These are phyloP conservation scores for Eutypella sp. DNA, from an alignment of 2,329 filamentous ascomycete species.

Conservation along the genomic window DNA sequence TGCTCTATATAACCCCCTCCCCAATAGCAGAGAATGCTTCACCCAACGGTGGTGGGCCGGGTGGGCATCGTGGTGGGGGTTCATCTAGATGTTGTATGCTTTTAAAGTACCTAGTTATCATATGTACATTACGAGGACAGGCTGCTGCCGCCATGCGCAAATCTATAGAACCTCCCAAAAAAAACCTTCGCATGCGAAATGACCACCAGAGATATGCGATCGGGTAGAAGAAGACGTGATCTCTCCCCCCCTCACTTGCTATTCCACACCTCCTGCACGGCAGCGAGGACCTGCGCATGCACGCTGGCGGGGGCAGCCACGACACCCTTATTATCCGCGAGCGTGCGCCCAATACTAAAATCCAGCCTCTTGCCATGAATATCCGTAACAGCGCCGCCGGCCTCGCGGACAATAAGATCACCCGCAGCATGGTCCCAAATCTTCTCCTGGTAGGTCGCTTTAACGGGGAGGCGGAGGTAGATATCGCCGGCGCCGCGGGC, in stretches of 20 bases:
- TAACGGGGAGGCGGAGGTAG: slow-evolving; percentile 83
- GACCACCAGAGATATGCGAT: slow-evolving; percentile 16
- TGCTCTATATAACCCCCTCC: no score
- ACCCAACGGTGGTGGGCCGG: no score
- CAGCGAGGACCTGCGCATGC: slow-evolving; percentile 71
- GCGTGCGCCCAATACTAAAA: slow-evolving; percentile 79
- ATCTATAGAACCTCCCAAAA: no score
- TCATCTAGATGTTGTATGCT: no score
- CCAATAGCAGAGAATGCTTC: no score
- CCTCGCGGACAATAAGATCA: slow-evolving; percentile 89
- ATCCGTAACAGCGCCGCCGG: slow-evolving; percentile 88
- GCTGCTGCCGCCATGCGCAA: no score
- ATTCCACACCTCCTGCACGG: slow-evolving; percentile 72
- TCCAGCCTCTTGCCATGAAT: slow-evolving; percentile 78
- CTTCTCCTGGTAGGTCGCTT: slow-evolving; percentile 91
- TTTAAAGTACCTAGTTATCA: no score
- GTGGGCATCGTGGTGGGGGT: no score
- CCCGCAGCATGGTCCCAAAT: slow-evolving; percentile 99
- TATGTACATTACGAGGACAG: not conserved
- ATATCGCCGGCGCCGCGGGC: slow-evolving; percentile 91
- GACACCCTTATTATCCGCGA: slow-evolving; percentile 88
- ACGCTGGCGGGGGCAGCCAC: slow-evolving; percentile 77
- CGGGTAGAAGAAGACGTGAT: slow-evolving; percentile 15
- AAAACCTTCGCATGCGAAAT: no score
- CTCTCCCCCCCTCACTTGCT: slow-evolving; percentile 28